Percentiles rank a stretch among this genome's conserved stretches.
These are phyloP conservation scores for Saksenaea oblongispora DNA, from an alignment of 371 early-diverging fungal genomes.

Conservation along the genomic window DNA sequence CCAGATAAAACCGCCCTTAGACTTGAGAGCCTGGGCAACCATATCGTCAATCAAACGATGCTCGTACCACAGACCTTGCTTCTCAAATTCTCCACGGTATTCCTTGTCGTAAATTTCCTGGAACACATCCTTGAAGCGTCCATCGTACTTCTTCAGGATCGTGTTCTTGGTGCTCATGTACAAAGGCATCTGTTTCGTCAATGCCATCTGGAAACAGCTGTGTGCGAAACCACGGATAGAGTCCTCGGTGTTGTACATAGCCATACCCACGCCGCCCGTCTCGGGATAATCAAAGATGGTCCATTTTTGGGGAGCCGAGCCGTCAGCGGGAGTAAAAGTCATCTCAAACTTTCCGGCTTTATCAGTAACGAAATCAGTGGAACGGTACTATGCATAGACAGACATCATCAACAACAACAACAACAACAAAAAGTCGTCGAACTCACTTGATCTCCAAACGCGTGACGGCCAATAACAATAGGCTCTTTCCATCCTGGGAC, in stretches of 20 bases:
- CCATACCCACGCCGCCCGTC: constrained; percentile 86
- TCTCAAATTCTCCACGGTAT: constrained; percentile 67
- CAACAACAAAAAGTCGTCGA: neutral
- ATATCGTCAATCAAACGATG: constrained; percentile 95
- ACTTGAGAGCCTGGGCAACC: constrained; percentile 94
- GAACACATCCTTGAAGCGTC: constrained; percentile 97
- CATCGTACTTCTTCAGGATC: constrained; percentile 93
- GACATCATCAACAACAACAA: neutral
- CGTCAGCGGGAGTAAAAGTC: constrained; percentile 83
- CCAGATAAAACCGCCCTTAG: constrained; percentile 90
- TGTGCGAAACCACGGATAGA: constrained; percentile 91
- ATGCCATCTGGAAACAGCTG: constrained; percentile 89
- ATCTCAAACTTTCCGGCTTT: constrained; percentile 87
- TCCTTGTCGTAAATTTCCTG: constrained; percentile 76
- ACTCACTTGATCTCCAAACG: constrained; percentile 87
- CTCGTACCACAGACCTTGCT: constrained; percentile 85
- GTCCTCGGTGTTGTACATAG: constrained; percentile 90
- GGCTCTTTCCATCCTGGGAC: constrained; percentile 94
- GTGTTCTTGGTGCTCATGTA: constrained; percentile 95
- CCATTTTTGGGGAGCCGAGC: constrained; percentile 57
- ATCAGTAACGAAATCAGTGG: constrained; percentile 85
- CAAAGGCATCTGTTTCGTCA: constrained; percentile 83
- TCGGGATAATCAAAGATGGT: constrained; percentile 73
- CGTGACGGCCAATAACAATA: constrained; percentile 93
- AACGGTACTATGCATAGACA: constrained; percentile 63